These are phyloP conservation scores for Corniculantispora saksenae DNA, from an alignment of 2,329 filamentous ascomycete species.

Conservation along the genomic window DNA sequence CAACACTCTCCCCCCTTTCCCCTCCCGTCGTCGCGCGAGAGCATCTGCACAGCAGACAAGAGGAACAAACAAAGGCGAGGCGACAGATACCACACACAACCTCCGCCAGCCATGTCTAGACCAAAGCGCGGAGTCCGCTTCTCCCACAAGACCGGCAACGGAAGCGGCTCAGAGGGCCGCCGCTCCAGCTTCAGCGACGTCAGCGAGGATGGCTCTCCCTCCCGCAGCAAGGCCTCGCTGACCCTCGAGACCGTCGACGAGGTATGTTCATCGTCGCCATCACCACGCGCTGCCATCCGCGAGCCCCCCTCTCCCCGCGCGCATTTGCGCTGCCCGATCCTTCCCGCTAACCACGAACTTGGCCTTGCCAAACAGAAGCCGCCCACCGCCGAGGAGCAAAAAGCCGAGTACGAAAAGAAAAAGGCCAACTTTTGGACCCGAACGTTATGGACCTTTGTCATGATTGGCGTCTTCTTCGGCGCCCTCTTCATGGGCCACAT, in stretches of 20 bases:
- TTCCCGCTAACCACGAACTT: constrained; percentile 24
- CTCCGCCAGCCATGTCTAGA: constrained; percentile 33
- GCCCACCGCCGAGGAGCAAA: constrained; percentile 42
- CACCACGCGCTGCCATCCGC: background rate
- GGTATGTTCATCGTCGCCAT: constrained; percentile 25
- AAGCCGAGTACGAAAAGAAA: constrained; percentile 90
- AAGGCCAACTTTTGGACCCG: constrained; percentile 96
- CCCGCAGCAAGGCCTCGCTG: constrained; percentile 29
- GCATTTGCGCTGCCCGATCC: background rate
- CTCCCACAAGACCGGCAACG: constrained; percentile 52
- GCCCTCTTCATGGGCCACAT: constrained; percentile 95
- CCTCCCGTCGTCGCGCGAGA: no score
- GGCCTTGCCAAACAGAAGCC: constrained; percentile 40
- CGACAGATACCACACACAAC: background rate
- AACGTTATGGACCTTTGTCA: constrained; percentile 96
- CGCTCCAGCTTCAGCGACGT: constrained; percentile 72
- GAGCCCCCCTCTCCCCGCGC: no score
- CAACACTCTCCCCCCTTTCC: background rate
- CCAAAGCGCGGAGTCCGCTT: constrained; percentile 56
- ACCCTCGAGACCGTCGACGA: constrained; percentile 38
- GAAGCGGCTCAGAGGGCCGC: constrained; percentile 52
- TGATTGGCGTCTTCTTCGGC: constrained; percentile 91
- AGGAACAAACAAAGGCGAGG: background rate
- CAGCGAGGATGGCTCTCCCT: constrained; percentile 54
- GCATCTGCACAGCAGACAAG: no score